Conservation (phyloP, 202 grass and related monocot species). For the Cymbopogon flexuosus region DNA sequence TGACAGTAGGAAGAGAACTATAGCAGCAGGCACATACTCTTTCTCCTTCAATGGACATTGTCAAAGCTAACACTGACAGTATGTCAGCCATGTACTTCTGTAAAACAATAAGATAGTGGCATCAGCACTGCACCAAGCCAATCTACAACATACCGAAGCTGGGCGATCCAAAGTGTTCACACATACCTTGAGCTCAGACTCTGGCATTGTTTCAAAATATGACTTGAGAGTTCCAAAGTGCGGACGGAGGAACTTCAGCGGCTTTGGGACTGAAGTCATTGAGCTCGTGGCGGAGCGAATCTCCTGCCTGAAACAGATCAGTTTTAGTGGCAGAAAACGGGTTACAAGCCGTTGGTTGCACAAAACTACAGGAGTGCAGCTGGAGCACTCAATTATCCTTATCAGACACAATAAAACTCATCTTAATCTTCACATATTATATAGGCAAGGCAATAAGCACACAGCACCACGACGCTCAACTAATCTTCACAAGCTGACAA, state of each 20-base stretch:
- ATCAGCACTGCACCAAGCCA: conserved; percentile 1
- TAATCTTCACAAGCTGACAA: neutral
- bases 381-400: neutral
- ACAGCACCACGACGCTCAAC: neutral
- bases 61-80: conserved; percentile 84
- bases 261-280: conserved; percentile 97
- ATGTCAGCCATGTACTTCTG: conserved; percentile 92
- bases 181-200: conserved; percentile 85
- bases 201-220: conserved; percentile 71
- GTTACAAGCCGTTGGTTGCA: neutral
- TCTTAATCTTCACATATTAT: neutral
- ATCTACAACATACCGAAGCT: neutral
- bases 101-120: neutral
- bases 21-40: conserved; percentile 48
- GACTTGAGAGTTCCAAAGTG: conserved; percentile 87
- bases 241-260: conserved; percentile 89
- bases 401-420: neutral
- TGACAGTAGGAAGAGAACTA: neutral
- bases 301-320: conserved; percentile 54
- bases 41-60: conserved; percentile 93
- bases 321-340: neutral
- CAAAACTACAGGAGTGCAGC: neutral
- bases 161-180: neutral
- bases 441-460: neutral
- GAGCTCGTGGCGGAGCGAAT: conserved; percentile 94